Conservation (phyloP, 163 green algal species). For the Scenedesmus sp. region DNA sequence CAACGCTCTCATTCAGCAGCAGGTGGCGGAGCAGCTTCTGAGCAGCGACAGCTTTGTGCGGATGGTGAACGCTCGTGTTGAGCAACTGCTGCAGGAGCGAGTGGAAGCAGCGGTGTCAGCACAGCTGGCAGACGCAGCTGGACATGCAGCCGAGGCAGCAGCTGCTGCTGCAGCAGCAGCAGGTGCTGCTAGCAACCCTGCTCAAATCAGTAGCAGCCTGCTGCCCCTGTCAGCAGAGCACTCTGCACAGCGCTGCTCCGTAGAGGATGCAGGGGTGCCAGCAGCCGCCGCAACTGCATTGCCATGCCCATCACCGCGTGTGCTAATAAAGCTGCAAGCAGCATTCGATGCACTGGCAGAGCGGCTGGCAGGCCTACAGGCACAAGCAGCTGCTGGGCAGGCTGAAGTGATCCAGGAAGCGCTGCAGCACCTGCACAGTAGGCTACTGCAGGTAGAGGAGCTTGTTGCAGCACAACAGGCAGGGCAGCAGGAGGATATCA, state of each 20-base stretch:
- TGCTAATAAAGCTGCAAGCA: slow-evolving; percentile 19
- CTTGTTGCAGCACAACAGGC: neutral
- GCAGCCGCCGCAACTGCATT: neutral
- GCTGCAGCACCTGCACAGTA: slow-evolving; percentile 19
- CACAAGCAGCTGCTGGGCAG: slow-evolving; percentile 21
- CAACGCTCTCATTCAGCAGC: neutral
- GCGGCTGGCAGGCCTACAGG: neutral
- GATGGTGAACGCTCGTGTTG: neutral
- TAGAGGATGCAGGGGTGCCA: neutral
- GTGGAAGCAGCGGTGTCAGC: neutral
- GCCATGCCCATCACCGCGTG: neutral
- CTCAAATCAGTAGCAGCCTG: neutral
- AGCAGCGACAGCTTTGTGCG: neutral
- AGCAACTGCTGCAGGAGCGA: neutral
- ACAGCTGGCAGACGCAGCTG: slow-evolving; percentile 20
- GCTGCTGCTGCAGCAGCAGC: slow-evolving; percentile 9
- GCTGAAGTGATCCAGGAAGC: slow-evolving; percentile 27
- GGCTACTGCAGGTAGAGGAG: slow-evolving; percentile 30
- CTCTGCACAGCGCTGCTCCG: neutral
- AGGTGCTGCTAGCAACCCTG: neutral
- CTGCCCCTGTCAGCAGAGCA: neutral
- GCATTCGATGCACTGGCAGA: slow-evolving; percentile 23
- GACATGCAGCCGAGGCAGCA: slow-evolving; percentile 10
- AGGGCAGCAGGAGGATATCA: neutral
- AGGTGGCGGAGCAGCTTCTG: slow-evolving; percentile 16